phyloP scores from a whole-genome alignment of 805 yeast species.

The Cyberlindnera veronae region DNA sequence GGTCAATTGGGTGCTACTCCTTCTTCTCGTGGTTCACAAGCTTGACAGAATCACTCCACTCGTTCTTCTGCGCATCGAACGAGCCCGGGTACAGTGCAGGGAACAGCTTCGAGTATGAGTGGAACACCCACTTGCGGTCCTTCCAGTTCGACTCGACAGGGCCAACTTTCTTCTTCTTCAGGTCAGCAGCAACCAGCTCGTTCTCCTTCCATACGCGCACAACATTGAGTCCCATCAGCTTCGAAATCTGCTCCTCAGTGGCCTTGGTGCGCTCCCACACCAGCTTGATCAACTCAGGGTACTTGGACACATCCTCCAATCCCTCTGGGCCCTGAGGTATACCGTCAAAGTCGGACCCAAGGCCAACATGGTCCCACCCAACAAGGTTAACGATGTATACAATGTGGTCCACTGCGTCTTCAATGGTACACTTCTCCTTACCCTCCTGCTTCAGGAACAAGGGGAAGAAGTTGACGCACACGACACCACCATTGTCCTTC shows the following conservation, averaged over 20 bases:
- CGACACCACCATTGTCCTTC: conserved; percentile 44
- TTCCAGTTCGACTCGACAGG: conserved; percentile 40
- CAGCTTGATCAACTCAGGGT: conserved; percentile 43
- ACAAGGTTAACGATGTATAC: conserved; percentile 39
- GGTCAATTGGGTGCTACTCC: background rate
- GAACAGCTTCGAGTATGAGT: conserved; percentile 31
- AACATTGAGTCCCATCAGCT: conserved; percentile 44
- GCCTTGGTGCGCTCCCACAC: conserved; percentile 36
- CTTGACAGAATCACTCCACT: conserved; percentile 11
- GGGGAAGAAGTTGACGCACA: conserved; percentile 45
- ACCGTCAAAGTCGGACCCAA: conserved; percentile 54
- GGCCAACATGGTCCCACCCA: conserved; percentile 51
- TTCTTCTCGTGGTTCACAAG: conserved; percentile 13
- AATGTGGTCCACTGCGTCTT: conserved; percentile 46
- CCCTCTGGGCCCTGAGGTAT: conserved; percentile 46
- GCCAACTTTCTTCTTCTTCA: conserved; percentile 23
- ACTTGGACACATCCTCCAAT: conserved; percentile 53
- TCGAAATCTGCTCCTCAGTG: conserved; percentile 40
- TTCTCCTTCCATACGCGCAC: conserved; percentile 43
- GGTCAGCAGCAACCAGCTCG: conserved; percentile 30
- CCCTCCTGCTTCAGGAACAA: conserved; percentile 30
- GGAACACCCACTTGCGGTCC: conserved; percentile 40
- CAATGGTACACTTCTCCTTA: conserved; percentile 34
- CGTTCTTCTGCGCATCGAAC: conserved; percentile 10
- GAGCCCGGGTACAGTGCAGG: conserved; percentile 40